phyloP scores from a whole-genome alignment of 768 basidiomycete genomes.

The Lentinula lateritia region DNA sequence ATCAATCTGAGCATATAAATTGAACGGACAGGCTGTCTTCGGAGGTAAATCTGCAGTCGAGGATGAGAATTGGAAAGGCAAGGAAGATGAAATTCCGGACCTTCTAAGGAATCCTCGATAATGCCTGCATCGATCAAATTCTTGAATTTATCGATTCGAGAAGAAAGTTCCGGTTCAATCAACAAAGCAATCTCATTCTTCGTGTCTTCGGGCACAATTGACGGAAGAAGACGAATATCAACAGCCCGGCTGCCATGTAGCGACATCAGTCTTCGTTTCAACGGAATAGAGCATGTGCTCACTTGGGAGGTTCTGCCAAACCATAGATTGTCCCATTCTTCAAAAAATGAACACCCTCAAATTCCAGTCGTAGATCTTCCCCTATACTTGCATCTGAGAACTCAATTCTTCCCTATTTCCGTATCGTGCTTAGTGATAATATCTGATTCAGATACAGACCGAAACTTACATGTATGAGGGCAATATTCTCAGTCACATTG shows the following conservation, averaged over 20 bases:
- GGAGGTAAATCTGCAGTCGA: slow-evolving; percentile 35
- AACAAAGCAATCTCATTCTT: slow-evolving; percentile 55
- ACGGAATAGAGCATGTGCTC: slow-evolving; percentile 11
- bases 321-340: slow-evolving; percentile 75
- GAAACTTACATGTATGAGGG: slow-evolving; percentile 59
- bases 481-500: slow-evolving; percentile 36
- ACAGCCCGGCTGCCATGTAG: slow-evolving; percentile 37
- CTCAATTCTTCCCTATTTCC: slow-evolving; percentile 62
- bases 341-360: slow-evolving; percentile 74
- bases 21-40: slow-evolving; percentile 59
- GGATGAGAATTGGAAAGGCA: not conserved
- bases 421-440: slow-evolving; percentile 6
- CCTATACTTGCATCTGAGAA: slow-evolving; percentile 44
- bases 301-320: slow-evolving; percentile 63
- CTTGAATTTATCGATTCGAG: slow-evolving; percentile 54
- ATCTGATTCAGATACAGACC: not conserved
- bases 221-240: slow-evolving; percentile 64
- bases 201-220: slow-evolving; percentile 50
- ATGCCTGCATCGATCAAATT: slow-evolving; percentile 62
- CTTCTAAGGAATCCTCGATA: slow-evolving; percentile 42
- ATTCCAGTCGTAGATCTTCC: slow-evolving; percentile 62
- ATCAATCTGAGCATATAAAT: slow-evolving; percentile 60
- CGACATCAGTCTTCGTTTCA: not conserved
- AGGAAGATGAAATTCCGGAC: slow-evolving; percentile 14
- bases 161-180: slow-evolving; percentile 54